These are phyloP conservation scores for Teratosphaeria zuluensis DNA, from an alignment of 2,329 filamentous ascomycete genomes.

Conservation along the genomic window DNA sequence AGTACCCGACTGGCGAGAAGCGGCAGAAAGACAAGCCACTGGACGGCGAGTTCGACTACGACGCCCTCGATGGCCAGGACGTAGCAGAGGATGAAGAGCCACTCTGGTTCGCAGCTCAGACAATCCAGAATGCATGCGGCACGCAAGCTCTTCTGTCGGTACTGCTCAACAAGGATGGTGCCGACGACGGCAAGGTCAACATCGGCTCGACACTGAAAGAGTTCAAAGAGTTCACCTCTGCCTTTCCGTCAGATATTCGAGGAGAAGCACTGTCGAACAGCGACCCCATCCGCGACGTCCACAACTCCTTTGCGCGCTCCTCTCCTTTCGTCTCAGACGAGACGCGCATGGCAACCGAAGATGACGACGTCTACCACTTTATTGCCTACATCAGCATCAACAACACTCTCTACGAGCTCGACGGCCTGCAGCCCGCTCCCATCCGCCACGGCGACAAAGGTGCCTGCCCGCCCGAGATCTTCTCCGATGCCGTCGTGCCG, in stretches of 20 bases:
- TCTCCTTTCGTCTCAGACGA: constrained; percentile 93
- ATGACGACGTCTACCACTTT: constrained; percentile 94
- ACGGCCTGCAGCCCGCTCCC: constrained; percentile 85
- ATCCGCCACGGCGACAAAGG: constrained; percentile 65
- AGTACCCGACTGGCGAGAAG: constrained; percentile 69
- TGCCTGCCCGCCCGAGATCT: constrained; percentile 63
- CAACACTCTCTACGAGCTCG: constrained; percentile 80
- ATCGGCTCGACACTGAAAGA: constrained; percentile 62
- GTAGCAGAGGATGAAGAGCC: constrained; percentile 26
- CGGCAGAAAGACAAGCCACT: constrained; percentile 52
- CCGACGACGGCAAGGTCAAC: constrained; percentile 44
- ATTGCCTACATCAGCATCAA: constrained; percentile 83
- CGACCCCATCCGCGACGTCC: constrained; percentile 50
- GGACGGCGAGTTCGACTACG: constrained; percentile 73
- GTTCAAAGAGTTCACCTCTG: constrained; percentile 82
- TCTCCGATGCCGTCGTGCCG: constrained; percentile 73
- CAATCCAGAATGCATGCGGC: constrained; percentile 96
- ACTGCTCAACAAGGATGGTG: constrained; percentile 66
- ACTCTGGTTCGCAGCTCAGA: constrained; percentile 92
- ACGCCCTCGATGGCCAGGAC: constrained; percentile 48
- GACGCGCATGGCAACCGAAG: constrained; percentile 55
- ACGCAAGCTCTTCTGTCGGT: constrained; percentile 92
- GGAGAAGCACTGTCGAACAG: constrained; percentile 64
- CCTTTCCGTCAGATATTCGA: constrained; percentile 60
- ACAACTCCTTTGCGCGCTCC: constrained; percentile 82